Evolutionary conservation across 345 rosid genomes (phyloP).

Genomic region (Alliaria petiolata): DNA sequence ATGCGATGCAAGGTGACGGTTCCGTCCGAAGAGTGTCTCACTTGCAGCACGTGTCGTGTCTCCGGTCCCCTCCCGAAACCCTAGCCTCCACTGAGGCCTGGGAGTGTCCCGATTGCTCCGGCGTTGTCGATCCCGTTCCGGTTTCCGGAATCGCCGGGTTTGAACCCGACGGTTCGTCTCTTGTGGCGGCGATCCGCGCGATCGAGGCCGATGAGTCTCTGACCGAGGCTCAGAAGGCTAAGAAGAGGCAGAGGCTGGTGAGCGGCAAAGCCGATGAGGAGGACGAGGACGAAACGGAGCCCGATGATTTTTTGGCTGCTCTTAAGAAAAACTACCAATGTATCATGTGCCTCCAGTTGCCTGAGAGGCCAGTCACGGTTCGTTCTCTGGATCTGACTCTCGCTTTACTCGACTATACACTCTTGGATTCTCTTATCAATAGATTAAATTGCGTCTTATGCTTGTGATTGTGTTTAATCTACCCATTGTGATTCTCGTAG

Average conservation of each 20-base stretch:
- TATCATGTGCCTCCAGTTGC: constrained; percentile 36
- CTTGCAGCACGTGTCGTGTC: constrained; percentile 51
- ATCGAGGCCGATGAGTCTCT: constrained; percentile 47
- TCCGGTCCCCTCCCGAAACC: constrained; percentile 40
- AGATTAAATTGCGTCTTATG: too few species aligned
- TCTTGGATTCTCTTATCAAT: too few species aligned
- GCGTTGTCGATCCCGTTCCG: neutral
- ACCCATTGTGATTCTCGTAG: too few species aligned
- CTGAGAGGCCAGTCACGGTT: too few species aligned
- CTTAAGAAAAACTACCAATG: constrained; percentile 43
- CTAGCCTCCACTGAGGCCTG: constrained; percentile 44
- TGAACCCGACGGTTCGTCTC: neutral
- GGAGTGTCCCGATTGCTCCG: constrained; percentile 58
- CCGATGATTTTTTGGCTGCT: constrained; percentile 22
- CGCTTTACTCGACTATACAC: too few species aligned
- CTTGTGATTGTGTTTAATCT: too few species aligned
- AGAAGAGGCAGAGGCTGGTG: constrained; percentile 39
- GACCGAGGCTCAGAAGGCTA: constrained; percentile 45
- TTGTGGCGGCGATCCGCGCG: constrained; percentile 32
- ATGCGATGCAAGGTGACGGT: constrained; percentile 54
- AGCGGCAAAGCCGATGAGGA: constrained; percentile 32
- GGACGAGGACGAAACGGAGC: neutral
- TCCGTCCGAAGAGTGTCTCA: constrained; percentile 39
- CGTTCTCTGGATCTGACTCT: too few species aligned
- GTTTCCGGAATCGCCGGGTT: neutral